Evolutionary conservation across 768 basidiomycete genomes (phyloP), one percentile per base, ranked within the genome.

Genomic region (Lepiota brunneoincarnata): DNA sequence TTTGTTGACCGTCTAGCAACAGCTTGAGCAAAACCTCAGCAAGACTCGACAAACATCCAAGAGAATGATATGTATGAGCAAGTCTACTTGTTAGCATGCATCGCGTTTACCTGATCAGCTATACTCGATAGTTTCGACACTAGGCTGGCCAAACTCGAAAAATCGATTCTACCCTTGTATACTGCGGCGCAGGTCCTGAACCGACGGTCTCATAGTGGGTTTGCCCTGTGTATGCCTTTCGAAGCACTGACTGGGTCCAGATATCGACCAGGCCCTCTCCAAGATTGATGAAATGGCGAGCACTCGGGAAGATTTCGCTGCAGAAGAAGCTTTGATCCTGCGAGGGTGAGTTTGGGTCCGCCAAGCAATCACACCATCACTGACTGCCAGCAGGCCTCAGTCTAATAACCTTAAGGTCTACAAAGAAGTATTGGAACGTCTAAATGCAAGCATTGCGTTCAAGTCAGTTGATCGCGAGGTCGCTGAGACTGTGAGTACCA

Each of bases 11-110:
- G 21, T 18, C 14, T 40, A 20, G n/a, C 21, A 23, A 31, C 41
- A 91, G 91, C 78, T 93, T 9, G 89, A 93, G 70, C 91, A 93
- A 69, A 92, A 93, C 64, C 74, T 93, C 39, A 84, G 88, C 68
- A 93, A 92, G 71, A 93, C 91, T 0, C 81, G 81, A 18, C 89
- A 89, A 63, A 87, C 91, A 56, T 92, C 91, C 1, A 87, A 88
- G 62, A 77, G 89, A 47, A 93, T 93, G 91, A 91, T 82, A 56
- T 82, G 90, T 93, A 72, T 51, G 87, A 65, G 15, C 34, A 12
- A n/a, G 18, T 26, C 15, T 31, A 11, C 52, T 15, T 21, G 7
- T 15, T 26, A 7, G 28, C 14, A 47, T 15, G 38, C 53, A 52
- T 47, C 18, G 46, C 62, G 58, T 72, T 74, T 50, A 75, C 58